Percentiles rank a stretch among this genome's conserved stretches.
Evolutionary conservation across 148 eudicot species (phyloP).

Genomic region (Chenopodium quinoa): DNA sequence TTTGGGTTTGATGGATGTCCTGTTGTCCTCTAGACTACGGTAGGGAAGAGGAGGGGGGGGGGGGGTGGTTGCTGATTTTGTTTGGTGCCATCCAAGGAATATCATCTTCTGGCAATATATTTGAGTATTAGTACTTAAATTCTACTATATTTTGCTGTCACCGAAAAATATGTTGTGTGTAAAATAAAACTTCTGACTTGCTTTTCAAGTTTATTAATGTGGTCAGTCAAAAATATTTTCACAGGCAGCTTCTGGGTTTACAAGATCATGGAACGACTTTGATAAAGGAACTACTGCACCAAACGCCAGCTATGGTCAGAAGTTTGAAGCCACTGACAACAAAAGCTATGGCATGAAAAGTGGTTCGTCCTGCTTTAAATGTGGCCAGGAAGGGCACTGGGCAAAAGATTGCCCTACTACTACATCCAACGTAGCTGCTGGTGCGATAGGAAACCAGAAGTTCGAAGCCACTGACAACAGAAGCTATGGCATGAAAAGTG

Average conservation of each 20-base stretch:
- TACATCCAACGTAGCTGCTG: slow-evolving; percentile 15
- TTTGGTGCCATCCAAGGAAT: not conserved
- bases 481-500: no score
- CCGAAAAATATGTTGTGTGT: not conserved
- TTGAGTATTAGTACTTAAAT: not conserved
- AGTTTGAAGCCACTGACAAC: slow-evolving; percentile 23
- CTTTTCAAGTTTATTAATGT: slow-evolving; percentile 4
- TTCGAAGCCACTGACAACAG: no score
- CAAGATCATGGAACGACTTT: slow-evolving; percentile 37
- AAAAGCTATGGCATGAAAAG: slow-evolving; percentile 23
- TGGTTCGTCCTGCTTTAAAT: slow-evolving; percentile 38
- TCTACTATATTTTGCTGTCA: not conserved
- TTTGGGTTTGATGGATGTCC: not conserved
- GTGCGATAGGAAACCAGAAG: slow-evolving; percentile 10
- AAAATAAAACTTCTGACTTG: not conserved
- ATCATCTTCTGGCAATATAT: not conserved
- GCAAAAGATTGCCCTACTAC: slow-evolving; percentile 37
- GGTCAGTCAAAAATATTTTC: not conserved
- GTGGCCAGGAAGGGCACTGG: slow-evolving; percentile 49
- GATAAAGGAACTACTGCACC: slow-evolving; percentile 15
- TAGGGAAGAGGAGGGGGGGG: not conserved
- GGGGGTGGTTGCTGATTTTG: not conserved
- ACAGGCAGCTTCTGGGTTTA: slow-evolving; percentile 36
- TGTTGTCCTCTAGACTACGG: no score
- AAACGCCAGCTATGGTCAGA: slow-evolving; percentile 20